These are phyloP conservation scores for Luffa acutangula DNA, from an alignment of 306 rosid species.

Conservation along the genomic window DNA sequence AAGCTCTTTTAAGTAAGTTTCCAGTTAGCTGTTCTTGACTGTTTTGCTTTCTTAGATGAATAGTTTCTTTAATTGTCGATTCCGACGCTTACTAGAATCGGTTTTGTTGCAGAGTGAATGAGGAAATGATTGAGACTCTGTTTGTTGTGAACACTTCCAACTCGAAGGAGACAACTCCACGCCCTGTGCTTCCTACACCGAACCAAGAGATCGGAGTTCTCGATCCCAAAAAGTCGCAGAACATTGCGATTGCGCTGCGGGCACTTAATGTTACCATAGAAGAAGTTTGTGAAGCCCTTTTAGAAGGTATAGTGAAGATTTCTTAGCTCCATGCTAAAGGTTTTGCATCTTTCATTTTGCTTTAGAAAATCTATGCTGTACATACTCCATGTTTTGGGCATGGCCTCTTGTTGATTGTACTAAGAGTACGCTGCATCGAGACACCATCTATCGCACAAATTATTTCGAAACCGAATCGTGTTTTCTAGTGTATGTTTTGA, in stretches of 20 bases:
- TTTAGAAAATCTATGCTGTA: background rate
- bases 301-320: conserved; percentile 46
- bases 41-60: background rate
- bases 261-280: conserved; percentile 77
- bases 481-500: background rate
- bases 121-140: conserved; percentile 87
- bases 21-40: background rate
- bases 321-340: background rate
- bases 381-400: background rate
- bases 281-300: conserved; percentile 80
- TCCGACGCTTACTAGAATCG: background rate
- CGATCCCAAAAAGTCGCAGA: conserved; percentile 86
- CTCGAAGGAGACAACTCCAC: conserved; percentile 41
- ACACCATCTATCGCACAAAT: too few relatives aligned
- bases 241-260: conserved; percentile 76
- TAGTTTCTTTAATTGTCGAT: background rate
- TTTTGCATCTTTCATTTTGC: background rate
- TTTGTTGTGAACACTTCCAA: conserved; percentile 56
- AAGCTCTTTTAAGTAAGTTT: conserved; percentile 85
- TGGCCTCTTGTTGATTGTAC: background rate
- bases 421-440: background rate
- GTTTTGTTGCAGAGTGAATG: conserved; percentile 59
- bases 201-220: conserved; percentile 56
- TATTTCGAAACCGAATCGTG: background rate
- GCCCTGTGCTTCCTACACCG: conserved; percentile 29